Evolutionary conservation across 2,329 filamentous ascomycete genomes (phyloP), one percentile per base, ranked within the genome.

Genomic region (Penicillium rolfsii): DNA sequence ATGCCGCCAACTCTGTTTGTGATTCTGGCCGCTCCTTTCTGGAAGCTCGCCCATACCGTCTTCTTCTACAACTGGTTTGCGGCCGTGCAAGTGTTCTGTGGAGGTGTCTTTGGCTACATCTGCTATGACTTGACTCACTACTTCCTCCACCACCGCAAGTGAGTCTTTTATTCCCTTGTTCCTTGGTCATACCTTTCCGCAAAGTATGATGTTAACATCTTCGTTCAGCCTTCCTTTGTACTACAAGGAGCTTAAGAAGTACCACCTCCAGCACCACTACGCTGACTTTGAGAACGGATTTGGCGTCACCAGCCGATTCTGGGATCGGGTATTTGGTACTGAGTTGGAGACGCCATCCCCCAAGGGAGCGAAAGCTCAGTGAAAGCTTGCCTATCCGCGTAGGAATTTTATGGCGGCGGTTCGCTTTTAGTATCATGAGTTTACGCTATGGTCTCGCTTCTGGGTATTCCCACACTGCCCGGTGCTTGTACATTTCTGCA

Each of bases 111-210:
- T 70, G 95, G 95, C 59, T 99, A 99, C 76, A 85, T 97, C 64
- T 93, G 90, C 83, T 99, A 99, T 80, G 95, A 99, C 76, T 73
- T 97, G 81, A 99, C 95, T 1, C 95, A 99, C 78, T 99, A 98
- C 83, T 99, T 99, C 84, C 85, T 99, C 41, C 95, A 99, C 77
- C 95, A 99, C 81, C 87, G 90, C 80, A 96, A 92, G 85, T 88
- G 75, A 76, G 85, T 83, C 41, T 41, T 58, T 28, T n/a, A 22
- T 3, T 24, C 14, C 43, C 9, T 4, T 60, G 52, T 28, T 19
- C 5, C 22, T 40, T 36, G n/a, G 3, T n/a, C 36, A 14, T 8
- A 22, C 14, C 22, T 26, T 26, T 7, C 57, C 45, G 45, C 9
- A 14, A 4, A 14, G 6, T 12, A 33, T 26, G n/a, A n/a, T 33